phyloP scores from a whole-genome alignment of 176 grass and related monocot genomes.

The Avena sativa region DNA sequence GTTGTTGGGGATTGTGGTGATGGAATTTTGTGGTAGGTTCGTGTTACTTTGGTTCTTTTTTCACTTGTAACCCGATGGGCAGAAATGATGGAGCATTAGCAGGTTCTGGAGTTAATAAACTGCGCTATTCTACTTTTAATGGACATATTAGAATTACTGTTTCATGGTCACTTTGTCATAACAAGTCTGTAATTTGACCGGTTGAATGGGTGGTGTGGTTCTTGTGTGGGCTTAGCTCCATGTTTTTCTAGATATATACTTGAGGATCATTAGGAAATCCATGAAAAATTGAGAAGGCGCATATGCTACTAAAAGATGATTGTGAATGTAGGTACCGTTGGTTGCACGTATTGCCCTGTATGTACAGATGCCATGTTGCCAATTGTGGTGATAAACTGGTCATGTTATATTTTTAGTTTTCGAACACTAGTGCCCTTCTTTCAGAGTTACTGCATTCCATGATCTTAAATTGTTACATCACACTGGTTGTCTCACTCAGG shows the following conservation, averaged over 20 bases:
- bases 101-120: background rate
- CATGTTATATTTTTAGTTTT: background rate
- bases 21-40: background rate
- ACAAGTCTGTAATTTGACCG: too few relatives aligned
- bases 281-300: background rate
- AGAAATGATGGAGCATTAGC: constrained; percentile 12
- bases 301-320: background rate
- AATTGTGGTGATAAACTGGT: constrained; percentile 14
- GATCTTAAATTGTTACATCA: constrained; percentile 18
- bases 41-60: background rate
- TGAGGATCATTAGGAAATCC: background rate
- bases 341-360: constrained; percentile 14
- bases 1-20: background rate
- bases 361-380: background rate
- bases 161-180: background rate
- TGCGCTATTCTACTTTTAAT: background rate
- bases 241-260: too few relatives aligned
- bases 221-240: too few relatives aligned
- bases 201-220: too few relatives aligned
- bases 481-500: background rate
- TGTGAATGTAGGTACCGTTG: background rate
- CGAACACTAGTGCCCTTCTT: background rate
- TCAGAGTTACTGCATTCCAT: constrained; percentile 32
- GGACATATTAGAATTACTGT: background rate
- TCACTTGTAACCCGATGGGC: background rate